Evolutionary conservation across 1,139 yeast species (phyloP).

Genomic region (Debaryomyces coudertii): DNA sequence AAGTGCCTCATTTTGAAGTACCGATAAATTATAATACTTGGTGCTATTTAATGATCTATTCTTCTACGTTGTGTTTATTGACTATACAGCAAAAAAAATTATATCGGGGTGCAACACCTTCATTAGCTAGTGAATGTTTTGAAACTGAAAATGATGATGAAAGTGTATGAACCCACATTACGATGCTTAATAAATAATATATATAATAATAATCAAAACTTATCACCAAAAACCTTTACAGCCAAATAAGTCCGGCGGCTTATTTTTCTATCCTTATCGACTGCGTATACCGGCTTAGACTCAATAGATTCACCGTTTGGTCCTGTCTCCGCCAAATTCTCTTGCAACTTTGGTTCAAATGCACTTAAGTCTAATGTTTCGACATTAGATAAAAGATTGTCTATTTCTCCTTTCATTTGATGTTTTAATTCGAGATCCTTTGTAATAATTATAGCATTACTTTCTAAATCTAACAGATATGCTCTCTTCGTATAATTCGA

Average conservation of each 20-base stretch:
- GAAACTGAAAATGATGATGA: conserved; percentile 3
- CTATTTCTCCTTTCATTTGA: conserved; percentile 64
- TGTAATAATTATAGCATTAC: conserved; percentile 80
- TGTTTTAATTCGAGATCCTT: conserved; percentile 60
- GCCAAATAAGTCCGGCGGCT: conserved; percentile 65
- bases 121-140: conserved; percentile 7
- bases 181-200: conserved; percentile 8
- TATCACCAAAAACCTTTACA: conserved; percentile 65
- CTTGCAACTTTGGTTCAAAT: conserved; percentile 48
- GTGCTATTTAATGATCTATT: conserved; percentile 16
- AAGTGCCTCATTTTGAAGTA: conserved; percentile 23
- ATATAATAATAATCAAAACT: conserved; percentile 40
- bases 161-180: background rate
- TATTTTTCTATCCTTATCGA: conserved; percentile 61
- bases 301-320: conserved; percentile 18
- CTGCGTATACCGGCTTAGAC: conserved; percentile 30
- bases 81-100: conserved; percentile 15
- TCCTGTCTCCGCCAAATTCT: conserved; percentile 17
- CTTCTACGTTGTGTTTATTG: conserved; percentile 12
- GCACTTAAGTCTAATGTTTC: conserved; percentile 55
- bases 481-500: conserved; percentile 93
- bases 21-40: conserved; percentile 32
- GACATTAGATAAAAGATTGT: conserved; percentile 59
- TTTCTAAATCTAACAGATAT: conserved; percentile 83
- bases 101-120: conserved; percentile 15